Evolutionary conservation across 495 filamentous ascomycete species (phyloP).

Genomic region (Beverwykella pulmonaria): DNA sequence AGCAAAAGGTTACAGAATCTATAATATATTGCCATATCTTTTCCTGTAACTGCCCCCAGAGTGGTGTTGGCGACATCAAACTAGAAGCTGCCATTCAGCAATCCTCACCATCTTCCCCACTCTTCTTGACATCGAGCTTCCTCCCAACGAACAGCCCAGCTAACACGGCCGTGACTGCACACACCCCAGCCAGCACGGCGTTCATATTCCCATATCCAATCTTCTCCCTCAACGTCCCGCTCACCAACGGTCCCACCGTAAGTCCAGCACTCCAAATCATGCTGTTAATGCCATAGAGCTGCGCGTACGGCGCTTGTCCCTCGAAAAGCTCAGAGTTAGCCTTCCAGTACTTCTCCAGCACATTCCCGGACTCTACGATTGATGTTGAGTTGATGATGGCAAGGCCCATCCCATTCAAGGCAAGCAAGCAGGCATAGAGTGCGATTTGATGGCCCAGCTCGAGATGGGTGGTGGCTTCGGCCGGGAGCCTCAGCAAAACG

Average conservation of each 20-base stretch:
- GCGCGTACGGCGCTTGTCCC: slow-evolving; percentile 57
- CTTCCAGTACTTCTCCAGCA: slow-evolving; percentile 47
- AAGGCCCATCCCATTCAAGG: slow-evolving; percentile 54
- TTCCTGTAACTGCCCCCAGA: too few species aligned
- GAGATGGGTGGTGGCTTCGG: slow-evolving; percentile 23
- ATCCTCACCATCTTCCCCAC: background rate
- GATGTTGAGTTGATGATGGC: slow-evolving; percentile 53
- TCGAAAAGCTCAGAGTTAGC: slow-evolving; percentile 51
- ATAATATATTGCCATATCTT: too few species aligned
- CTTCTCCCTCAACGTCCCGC: slow-evolving; percentile 52
- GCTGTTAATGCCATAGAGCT: slow-evolving; percentile 60
- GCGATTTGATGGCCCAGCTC: slow-evolving; percentile 42
- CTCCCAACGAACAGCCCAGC: slow-evolving; percentile 55
- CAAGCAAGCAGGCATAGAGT: slow-evolving; percentile 52
- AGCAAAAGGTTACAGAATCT: too few species aligned
- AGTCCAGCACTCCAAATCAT: slow-evolving; percentile 57
- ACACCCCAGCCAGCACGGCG: slow-evolving; percentile 52
- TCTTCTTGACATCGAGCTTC: slow-evolving; percentile 38
- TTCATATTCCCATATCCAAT: slow-evolving; percentile 65
- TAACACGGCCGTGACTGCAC: slow-evolving; percentile 50
- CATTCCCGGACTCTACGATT: slow-evolving; percentile 44
- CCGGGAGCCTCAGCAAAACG: slow-evolving; percentile 56
- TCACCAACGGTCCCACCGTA: slow-evolving; percentile 55
- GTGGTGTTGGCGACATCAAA: too few species aligned
- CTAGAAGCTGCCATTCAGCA: too few species aligned